Conservation (phyloP, 1,284 basidiomycete genomes). For the Chalciporus sp. region DNA sequence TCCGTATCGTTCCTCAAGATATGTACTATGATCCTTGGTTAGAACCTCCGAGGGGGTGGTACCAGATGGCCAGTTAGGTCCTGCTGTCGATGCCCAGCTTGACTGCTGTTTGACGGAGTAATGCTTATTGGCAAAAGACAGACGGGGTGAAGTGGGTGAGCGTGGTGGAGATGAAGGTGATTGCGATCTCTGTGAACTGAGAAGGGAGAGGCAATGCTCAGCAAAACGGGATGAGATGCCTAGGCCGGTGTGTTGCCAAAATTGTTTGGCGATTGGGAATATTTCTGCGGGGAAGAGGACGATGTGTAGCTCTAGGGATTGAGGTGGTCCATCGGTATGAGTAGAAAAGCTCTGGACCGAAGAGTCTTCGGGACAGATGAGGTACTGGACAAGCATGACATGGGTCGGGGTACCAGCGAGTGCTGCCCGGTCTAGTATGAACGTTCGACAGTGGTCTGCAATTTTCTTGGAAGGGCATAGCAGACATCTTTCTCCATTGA, state of each 20-base stretch:
- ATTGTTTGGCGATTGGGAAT: conserved; percentile 80
- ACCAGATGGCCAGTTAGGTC: neutral
- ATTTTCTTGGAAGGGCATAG: conserved; percentile 75
- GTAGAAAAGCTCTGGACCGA: conserved; percentile 26
- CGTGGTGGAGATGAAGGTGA: conserved; percentile 24
- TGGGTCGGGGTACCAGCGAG: conserved; percentile 44
- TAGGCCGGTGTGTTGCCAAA: conserved; percentile 95
- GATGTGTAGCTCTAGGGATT: conserved; percentile 70
- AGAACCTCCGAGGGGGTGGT: conserved; percentile 29
- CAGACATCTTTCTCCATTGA: conserved; percentile 71
- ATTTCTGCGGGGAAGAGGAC: conserved; percentile 75
- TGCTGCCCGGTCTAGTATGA: conserved; percentile 61
- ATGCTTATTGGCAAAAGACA: conserved; percentile 55
- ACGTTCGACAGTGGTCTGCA: conserved; percentile 77
- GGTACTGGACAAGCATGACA: conserved; percentile 73
- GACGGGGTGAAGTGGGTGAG: conserved; percentile 33
- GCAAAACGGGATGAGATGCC: conserved; percentile 90
- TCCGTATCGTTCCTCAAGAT: conserved; percentile 94
- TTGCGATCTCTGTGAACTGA: conserved; percentile 41
- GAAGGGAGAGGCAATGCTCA: conserved; percentile 76
- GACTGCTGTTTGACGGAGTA: conserved; percentile 55
- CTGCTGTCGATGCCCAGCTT: conserved; percentile 17
- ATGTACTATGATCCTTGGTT: conserved; percentile 53
- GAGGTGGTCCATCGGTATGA: conserved; percentile 26
- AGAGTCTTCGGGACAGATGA: conserved; percentile 65